Evolutionary conservation across 2,329 filamentous ascomycete species (phyloP).

Genomic region (Colletotrichum sojae): DNA sequence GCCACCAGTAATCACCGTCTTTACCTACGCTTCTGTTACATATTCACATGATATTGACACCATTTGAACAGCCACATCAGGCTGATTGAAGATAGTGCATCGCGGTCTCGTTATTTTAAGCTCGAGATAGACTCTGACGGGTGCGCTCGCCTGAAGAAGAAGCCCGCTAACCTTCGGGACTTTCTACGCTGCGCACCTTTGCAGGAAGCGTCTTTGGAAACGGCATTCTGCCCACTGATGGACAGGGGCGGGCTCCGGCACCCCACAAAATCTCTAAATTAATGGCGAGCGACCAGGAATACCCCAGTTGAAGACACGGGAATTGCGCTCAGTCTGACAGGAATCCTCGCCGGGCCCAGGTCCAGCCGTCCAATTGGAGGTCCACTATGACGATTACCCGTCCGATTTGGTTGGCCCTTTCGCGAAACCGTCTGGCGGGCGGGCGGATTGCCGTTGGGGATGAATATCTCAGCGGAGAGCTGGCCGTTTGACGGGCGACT

Average conservation of each 20-base stretch:
- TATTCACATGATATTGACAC: no score
- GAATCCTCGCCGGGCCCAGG: conserved; percentile 16
- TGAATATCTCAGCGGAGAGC: not conserved
- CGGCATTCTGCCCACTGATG: no score
- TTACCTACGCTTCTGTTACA: conserved; percentile 21
- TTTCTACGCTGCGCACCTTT: no score
- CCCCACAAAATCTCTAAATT: conserved; percentile 32
- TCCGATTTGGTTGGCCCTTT: conserved; percentile 19
- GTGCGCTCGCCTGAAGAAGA: no score
- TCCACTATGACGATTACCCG: conserved; percentile 30
- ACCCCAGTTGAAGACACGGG: conserved; percentile 8
- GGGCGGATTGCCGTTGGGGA: conserved; percentile 12
- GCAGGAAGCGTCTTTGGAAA: no score
- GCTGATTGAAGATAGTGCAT: no score
- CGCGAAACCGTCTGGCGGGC: conserved; percentile 19
- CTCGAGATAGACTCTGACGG: no score
- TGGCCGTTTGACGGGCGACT: no score
- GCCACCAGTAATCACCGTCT: conserved; percentile 24
- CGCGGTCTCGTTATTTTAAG: no score
- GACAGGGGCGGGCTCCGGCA: conserved; percentile 11
- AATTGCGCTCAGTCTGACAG: conserved; percentile 23
- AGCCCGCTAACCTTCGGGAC: no score
- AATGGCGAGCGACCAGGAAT: conserved; percentile 17
- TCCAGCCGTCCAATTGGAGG: conserved; percentile 2
- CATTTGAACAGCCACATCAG: no score